Conservation (phyloP, 2,329 filamentous ascomycete genomes). For the Botrytis byssoidea region DNA sequence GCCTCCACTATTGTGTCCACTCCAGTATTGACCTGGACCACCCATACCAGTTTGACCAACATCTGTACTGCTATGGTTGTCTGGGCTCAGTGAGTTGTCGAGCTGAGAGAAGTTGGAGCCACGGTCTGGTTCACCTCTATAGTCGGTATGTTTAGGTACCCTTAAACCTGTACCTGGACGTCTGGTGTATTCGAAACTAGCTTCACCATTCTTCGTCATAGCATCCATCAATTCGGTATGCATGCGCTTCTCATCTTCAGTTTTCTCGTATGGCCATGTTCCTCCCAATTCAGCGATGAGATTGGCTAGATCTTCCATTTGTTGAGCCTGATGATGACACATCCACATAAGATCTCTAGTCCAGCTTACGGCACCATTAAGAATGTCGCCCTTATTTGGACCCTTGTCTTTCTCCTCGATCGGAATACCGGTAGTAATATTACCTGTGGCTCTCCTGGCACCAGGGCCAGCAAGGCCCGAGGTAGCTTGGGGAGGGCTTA, state of each 20-base stretch:
- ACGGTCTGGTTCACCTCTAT: slow-evolving; percentile 74
- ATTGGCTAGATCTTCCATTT: slow-evolving; percentile 83
- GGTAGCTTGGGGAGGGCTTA: slow-evolving; percentile 73
- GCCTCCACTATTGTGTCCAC: slow-evolving; percentile 68
- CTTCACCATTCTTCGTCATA: slow-evolving; percentile 72
- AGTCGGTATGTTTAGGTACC: slow-evolving; percentile 90
- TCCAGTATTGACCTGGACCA: slow-evolving; percentile 56
- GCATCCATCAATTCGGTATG: slow-evolving; percentile 87
- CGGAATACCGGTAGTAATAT: slow-evolving; percentile 88
- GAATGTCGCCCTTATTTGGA: slow-evolving; percentile 96
- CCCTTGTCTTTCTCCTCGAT: slow-evolving; percentile 98
- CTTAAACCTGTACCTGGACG: slow-evolving; percentile 80
- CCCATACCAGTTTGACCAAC: slow-evolving; percentile 34
- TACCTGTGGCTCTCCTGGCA: slow-evolving; percentile 75
- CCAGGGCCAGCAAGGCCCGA: slow-evolving; percentile 84
- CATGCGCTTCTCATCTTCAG: slow-evolving; percentile 94
- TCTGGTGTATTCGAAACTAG: slow-evolving; percentile 79
- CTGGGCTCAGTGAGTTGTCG: slow-evolving; percentile 54
- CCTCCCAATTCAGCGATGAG: slow-evolving; percentile 70
- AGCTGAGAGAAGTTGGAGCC: slow-evolving; percentile 43
- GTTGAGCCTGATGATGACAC: slow-evolving; percentile 81
- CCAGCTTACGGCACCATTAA: slow-evolving; percentile 96
- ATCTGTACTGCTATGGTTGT: slow-evolving; percentile 38
- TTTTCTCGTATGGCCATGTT: slow-evolving; percentile 75
- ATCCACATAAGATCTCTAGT: slow-evolving; percentile 98